Base-by-base conservation (phyloP, 1,139 yeast species). In the Tardiomyces digboiensis region DNA sequence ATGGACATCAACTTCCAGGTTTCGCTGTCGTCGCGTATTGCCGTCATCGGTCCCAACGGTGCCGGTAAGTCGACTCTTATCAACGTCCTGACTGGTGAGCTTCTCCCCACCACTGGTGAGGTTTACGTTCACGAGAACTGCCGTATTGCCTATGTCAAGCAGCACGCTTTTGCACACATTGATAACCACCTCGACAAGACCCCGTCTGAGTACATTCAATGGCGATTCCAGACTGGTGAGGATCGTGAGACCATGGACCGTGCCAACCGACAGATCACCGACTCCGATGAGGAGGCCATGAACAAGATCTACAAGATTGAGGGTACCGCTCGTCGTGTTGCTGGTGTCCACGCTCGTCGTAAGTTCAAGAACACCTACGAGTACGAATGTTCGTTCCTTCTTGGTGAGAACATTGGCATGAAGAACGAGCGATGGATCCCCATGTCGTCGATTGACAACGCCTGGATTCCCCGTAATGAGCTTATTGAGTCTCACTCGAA, bases 201-300 rank as follows among this genome's bases (percentile, higher is more conserved):
- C 67, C 98, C 98, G 67, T 88, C 97, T 66, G 98, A 91, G 78
- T 91, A 91, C 77, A 91, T 91, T 62, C 98, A 91, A 80, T 91
- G 98, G 98, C 89, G 98, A 82, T 91, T 89, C 97, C 98, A 91
- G 79, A 91, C 98, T 68, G 98, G 98, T 87, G 98, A 91, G 78
- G 98, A 91, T 75, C 87, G 98, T 79, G 98, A 91, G 80, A 91
- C 98, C 74, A 91, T 91, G 97, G 98, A 91, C 79, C 87, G 97
- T 80, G 98, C 98, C 70, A 87, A 94, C 72, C 87, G 98, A 81
- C 93, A 84, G 74, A 87, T 91, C 70, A 88, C 85, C 69, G 98
- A 91, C 76, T 76, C 78, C 62, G 98, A 91, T 75, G 97, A 89
- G 78, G 80, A 82, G 72, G 86, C 94, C 69, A 91, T 91, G 98